phyloP scores from a whole-genome alignment of 257 asterid genomes.

The Nicotiana tabacum region DNA sequence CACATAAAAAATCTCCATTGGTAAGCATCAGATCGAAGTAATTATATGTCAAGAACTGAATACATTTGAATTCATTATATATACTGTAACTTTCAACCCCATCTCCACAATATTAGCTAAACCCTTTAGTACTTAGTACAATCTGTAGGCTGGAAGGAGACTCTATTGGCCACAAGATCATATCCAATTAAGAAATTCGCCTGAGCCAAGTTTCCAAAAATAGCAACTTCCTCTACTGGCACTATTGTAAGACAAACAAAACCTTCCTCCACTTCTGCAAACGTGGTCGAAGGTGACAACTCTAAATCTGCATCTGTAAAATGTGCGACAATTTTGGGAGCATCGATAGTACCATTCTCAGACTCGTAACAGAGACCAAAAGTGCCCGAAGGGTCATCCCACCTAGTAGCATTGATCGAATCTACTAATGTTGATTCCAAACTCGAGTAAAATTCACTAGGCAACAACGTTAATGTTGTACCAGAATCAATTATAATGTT shows the following conservation, averaged over 20 bases:
- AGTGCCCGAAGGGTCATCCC: neutral
- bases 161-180: constrained; percentile 26
- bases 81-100: too few relatives aligned
- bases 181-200: constrained; percentile 38
- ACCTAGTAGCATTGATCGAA: neutral
- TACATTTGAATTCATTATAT: too few relatives aligned
- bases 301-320: constrained; percentile 16
- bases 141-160: constrained; percentile 44
- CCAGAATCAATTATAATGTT: constrained; percentile 47
- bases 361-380: constrained; percentile 6
- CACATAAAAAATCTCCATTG: neutral
- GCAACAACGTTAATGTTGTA: constrained; percentile 26
- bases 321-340: neutral
- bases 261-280: neutral
- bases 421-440: neutral
- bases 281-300: neutral
- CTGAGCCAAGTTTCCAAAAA: constrained; percentile 49
- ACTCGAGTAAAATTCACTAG: neutral
- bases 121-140: constrained; percentile 16
- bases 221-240: constrained; percentile 7
- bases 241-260: constrained; percentile 5
- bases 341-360: neutral
- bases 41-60: neutral
- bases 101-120: too few relatives aligned
- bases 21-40: neutral